Conservation (phyloP, 257 asterid genomes). For the Ligustrum vulgare region DNA sequence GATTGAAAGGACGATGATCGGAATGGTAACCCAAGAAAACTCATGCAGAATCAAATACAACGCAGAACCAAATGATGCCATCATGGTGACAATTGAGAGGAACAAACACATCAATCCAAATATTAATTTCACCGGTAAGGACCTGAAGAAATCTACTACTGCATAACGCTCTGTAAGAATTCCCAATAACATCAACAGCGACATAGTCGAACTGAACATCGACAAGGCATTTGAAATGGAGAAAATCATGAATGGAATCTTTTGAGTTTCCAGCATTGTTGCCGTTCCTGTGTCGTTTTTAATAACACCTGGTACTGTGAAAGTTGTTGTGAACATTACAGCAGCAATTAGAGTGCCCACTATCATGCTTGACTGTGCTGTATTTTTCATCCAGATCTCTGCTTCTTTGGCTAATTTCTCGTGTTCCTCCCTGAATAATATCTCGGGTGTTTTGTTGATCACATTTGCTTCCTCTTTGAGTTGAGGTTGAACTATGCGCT, state of each 20-base stretch:
- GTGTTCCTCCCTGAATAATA: conserved; percentile 26
- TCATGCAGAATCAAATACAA: conserved; percentile 24
- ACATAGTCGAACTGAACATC: conserved; percentile 27
- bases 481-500: conserved; percentile 32
- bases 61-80: conserved; percentile 31
- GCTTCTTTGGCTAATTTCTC: conserved; percentile 23
- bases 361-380: conserved; percentile 34
- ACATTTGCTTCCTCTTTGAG: conserved; percentile 33
- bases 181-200: conserved; percentile 33
- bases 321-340: conserved; percentile 39
- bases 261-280: conserved; percentile 15
- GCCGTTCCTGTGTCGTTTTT: conserved; percentile 15
- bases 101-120: conserved; percentile 24
- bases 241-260: conserved; percentile 23
- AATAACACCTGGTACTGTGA: conserved; percentile 42
- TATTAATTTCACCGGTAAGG: conserved; percentile 25
- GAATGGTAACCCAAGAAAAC: conserved; percentile 27
- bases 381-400: conserved; percentile 37
- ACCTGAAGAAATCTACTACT: conserved; percentile 24
- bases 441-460: conserved; percentile 25
- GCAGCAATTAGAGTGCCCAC: conserved; percentile 39
- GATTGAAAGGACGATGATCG: conserved; percentile 16
- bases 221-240: conserved; percentile 32
- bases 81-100: conserved; percentile 27
- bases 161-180: conserved; percentile 33